phyloP scores from a whole-genome alignment of 2,329 filamentous ascomycete species.

The Lecanosticta acicola region DNA sequence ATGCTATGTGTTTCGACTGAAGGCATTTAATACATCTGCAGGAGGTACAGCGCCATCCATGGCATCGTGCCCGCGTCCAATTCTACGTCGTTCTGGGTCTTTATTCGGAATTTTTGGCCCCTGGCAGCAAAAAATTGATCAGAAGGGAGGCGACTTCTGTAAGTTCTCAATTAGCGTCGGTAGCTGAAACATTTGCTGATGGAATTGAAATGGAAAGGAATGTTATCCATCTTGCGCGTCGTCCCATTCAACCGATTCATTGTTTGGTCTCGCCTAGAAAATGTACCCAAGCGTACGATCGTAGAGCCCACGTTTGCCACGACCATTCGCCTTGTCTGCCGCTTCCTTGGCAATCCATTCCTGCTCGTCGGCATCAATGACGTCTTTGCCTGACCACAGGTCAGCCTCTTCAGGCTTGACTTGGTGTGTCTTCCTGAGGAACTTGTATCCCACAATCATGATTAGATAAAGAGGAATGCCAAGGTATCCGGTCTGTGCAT shows the following conservation, averaged over 20 bases:
- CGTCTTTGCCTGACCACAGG: constrained; percentile 54
- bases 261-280: constrained; percentile 18
- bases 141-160: too few species aligned
- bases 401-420: constrained; percentile 52
- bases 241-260: too few species aligned
- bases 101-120: too few species aligned
- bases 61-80: too few species aligned
- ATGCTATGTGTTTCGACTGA: too few species aligned
- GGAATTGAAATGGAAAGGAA: background rate
- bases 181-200: too few species aligned
- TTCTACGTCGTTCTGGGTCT: too few species aligned
- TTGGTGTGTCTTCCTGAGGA: constrained; percentile 54
- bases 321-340: constrained; percentile 24
- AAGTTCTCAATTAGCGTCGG: too few species aligned
- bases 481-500: constrained; percentile 51
- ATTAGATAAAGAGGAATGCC: constrained; percentile 70
- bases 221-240: background rate
- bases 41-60: too few species aligned
- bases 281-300: constrained; percentile 26
- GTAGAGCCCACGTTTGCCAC: constrained; percentile 19
- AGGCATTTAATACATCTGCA: too few species aligned
- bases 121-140: too few species aligned
- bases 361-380: constrained; percentile 54
- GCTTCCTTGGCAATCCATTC: constrained; percentile 30
- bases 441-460: constrained; percentile 58